Percentiles rank a stretch among this genome's conserved stretches.
These are phyloP conservation scores for Botrytis medusae DNA, from an alignment of 2,329 filamentous ascomycete genomes.

Conservation along the genomic window DNA sequence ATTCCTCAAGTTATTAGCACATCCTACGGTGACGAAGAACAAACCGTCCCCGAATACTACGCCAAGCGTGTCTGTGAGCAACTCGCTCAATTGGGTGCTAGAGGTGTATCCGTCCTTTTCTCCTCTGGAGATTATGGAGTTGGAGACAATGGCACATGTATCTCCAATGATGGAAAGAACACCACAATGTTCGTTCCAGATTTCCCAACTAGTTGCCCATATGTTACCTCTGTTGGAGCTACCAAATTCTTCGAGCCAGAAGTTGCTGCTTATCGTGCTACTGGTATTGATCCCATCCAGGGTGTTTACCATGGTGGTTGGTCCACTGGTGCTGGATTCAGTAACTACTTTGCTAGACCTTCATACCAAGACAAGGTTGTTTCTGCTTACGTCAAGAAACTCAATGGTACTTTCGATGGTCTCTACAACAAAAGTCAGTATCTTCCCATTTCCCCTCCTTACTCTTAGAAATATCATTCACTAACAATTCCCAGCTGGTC, in stretches of 20 bases:
- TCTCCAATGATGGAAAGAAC: conserved; percentile 57
- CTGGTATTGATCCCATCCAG: conserved; percentile 38
- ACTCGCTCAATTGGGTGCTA: conserved; percentile 53
- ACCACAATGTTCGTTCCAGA: conserved; percentile 52
- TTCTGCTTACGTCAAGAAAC: conserved; percentile 42
- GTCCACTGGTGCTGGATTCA: conserved; percentile 54
- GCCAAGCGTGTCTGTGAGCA: conserved; percentile 54
- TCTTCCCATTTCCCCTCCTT: not conserved
- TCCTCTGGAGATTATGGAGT: conserved; percentile 55
- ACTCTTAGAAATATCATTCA: not conserved
- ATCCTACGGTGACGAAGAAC: conserved; percentile 60
- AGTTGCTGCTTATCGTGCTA: conserved; percentile 37
- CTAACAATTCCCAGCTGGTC: conserved; percentile 38
- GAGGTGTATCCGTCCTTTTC: conserved; percentile 54
- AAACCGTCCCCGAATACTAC: conserved; percentile 53
- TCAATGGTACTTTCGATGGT: conserved; percentile 48
- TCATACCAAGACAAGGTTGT: conserved; percentile 49
- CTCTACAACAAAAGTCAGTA: conserved; percentile 44
- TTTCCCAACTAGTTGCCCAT: conserved; percentile 52
- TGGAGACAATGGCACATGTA: conserved; percentile 43
- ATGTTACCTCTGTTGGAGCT: conserved; percentile 31
- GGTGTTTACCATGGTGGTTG: conserved; percentile 34
- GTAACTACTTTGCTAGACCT: conserved; percentile 49
- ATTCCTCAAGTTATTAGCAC: conserved; percentile 58
- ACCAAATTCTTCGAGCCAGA: conserved; percentile 31